Evolutionary conservation across 2,329 filamentous ascomycete species (phyloP).

Genomic region (Ceratocystis alfenasii): DNA sequence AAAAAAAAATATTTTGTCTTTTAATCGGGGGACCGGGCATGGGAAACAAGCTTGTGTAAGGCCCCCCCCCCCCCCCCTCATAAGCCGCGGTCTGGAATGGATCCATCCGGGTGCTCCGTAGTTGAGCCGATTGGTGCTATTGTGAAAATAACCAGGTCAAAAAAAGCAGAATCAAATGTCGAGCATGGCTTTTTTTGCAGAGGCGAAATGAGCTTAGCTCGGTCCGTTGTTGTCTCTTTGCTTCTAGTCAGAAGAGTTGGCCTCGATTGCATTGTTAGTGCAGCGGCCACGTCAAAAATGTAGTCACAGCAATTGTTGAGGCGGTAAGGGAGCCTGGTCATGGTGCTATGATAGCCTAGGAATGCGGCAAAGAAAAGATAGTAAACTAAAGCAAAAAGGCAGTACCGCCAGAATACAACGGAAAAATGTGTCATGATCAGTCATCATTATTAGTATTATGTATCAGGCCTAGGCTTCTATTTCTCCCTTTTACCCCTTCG

Average conservation of each 20-base stretch:
- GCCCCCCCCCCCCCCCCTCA: background rate
- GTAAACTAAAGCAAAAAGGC: background rate
- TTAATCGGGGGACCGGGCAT: too few species aligned
- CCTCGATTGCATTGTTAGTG: background rate
- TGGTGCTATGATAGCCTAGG: background rate
- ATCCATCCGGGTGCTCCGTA: slow-evolving; percentile 14
- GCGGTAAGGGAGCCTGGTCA: background rate
- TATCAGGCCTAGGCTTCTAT: background rate
- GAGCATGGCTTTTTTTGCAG: too few species aligned
- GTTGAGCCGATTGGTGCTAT: background rate
- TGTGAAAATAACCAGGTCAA: background rate
- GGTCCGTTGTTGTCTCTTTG: too few species aligned
- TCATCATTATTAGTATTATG: background rate
- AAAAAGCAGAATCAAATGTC: background rate
- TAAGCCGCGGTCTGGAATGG: slow-evolving; percentile 11
- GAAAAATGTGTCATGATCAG: background rate
- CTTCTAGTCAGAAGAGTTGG: background rate
- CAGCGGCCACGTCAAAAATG: background rate
- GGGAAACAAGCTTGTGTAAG: too few species aligned
- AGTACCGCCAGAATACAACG: background rate
- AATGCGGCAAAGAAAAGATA: background rate
- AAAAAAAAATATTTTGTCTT: too few species aligned
- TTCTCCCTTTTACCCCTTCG: background rate
- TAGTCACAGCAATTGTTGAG: background rate
- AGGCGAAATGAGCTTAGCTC: too few species aligned